Percentiles rank a stretch among this genome's conserved stretches.
phyloP scores from a whole-genome alignment of 2,329 filamentous ascomycete genomes.

The Cercospora beticola region DNA sequence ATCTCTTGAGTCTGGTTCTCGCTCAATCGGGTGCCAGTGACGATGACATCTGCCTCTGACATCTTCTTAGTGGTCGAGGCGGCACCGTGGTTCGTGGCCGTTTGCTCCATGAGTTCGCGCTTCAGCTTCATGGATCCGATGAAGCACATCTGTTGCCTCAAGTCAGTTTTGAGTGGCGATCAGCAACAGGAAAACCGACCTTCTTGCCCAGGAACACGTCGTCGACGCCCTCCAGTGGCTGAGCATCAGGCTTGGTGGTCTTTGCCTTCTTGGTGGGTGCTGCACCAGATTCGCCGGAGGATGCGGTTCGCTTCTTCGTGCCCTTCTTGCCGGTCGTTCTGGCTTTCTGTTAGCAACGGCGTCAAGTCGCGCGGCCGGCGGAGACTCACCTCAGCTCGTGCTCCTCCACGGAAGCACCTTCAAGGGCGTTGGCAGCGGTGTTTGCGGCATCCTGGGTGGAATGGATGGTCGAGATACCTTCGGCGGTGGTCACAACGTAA shows the following conservation, averaged over 20 bases:
- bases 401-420: not conserved
- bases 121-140: conserved; percentile 8
- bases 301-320: not conserved
- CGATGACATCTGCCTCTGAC: conserved; percentile 16
- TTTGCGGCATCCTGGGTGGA: not conserved
- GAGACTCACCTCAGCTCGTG: not conserved
- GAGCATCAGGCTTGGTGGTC: not conserved
- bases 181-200: not conserved
- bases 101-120: not conserved
- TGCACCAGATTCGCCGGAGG: not conserved
- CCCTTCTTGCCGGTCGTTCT: conserved; percentile 4
- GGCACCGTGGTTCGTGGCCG: conserved; percentile 7
- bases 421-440: not conserved
- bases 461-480: not conserved
- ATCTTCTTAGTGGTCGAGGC: conserved; percentile 13
- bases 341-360: not conserved
- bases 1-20: conserved; percentile 25
- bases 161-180: not conserved
- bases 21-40: conserved; percentile 21
- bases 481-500: not conserved
- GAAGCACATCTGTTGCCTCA: conserved; percentile 4
- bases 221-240: not conserved
- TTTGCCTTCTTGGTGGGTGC: conserved; percentile 9
- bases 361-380: not conserved
- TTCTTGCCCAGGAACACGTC: conserved; percentile 9